Evolutionary conservation across 169 alveolate species (phyloP).

Genomic region (Eimeria maxima): DNA sequence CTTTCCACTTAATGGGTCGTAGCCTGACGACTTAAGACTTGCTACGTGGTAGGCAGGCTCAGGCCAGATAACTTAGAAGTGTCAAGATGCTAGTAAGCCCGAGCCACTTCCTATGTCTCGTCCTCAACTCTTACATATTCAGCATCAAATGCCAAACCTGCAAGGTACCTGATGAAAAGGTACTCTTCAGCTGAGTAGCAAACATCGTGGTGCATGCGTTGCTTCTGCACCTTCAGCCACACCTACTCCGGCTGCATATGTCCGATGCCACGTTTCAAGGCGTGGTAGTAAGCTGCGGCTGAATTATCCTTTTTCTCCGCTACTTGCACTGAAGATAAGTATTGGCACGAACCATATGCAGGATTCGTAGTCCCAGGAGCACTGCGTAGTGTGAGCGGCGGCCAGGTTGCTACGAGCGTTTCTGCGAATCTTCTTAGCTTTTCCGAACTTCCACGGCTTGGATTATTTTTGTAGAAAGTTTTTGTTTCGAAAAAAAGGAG

Average conservation of each 20-base stretch:
- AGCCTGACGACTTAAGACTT: background rate
- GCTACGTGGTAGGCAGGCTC: background rate
- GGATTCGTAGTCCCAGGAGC: background rate
- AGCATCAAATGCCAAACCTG: background rate
- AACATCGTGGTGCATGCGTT: conserved; percentile 29
- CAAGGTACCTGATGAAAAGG: background rate
- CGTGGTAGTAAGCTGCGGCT: background rate
- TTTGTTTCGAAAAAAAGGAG: background rate
- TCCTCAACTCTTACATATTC: background rate
- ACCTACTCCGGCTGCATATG: conserved; percentile 23
- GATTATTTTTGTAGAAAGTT: background rate
- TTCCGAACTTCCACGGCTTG: background rate
- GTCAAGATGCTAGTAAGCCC: background rate
- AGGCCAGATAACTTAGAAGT: background rate
- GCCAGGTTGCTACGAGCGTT: conserved; percentile 15
- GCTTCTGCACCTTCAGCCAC: conserved; percentile 74
- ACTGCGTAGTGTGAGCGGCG: background rate
- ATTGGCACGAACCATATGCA: conserved; percentile 13
- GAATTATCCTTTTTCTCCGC: no score
- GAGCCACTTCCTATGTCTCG: background rate
- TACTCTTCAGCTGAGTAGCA: background rate
- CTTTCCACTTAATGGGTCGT: background rate
- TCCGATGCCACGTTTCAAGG: background rate
- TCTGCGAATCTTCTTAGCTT: conserved; percentile 12
- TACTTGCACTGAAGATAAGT: background rate